A percentile compares a stretch with the other conserved stretches of the same genome.
Conservation (phyloP, 176 grass and related monocot genomes). For the Zea mays region Zm-B73-REFERENCE-NAM-5.0 NC_050105.1:76279001-76279500, state of each 20-base stretch:
- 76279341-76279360: background rate
- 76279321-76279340: slow-evolving; percentile 21
- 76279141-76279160: background rate
- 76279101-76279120: background rate
- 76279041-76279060: slow-evolving; percentile 19
- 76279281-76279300: background rate
- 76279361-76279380: slow-evolving; percentile 18
- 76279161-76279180: background rate
- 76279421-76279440: background rate
- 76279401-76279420: slow-evolving; percentile 15
- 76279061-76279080: background rate
- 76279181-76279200: background rate
- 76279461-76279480: background rate
- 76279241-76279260: slow-evolving; percentile 44
- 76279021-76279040: slow-evolving; percentile 14
- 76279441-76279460: background rate
- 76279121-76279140: background rate
- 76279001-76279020: slow-evolving; percentile 37
- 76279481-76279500: slow-evolving; percentile 14
- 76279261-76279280: slow-evolving; percentile 23
- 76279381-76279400: background rate
- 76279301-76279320: slow-evolving; percentile 41
- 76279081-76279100: background rate
- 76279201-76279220: background rate
- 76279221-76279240: slow-evolving; percentile 29